Conservation (phyloP, 1,284 basidiomycete genomes). For the Coniferiporia sulphurascens region DNA sequence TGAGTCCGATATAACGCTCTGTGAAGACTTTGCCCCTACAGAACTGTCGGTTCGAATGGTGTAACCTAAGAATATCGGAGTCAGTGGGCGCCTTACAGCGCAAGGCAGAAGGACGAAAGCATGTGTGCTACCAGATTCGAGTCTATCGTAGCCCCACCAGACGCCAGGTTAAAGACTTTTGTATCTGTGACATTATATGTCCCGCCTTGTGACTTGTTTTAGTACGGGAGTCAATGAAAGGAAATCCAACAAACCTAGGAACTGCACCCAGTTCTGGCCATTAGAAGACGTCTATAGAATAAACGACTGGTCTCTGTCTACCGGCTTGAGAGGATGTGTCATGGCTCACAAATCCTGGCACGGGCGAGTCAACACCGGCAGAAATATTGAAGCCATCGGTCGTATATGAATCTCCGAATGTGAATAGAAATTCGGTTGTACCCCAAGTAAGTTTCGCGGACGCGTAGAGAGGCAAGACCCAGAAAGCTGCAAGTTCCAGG, state of each 20-base stretch:
- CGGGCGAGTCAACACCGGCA: conserved; percentile 48
- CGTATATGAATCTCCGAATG: conserved; percentile 55
- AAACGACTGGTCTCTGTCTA: conserved; percentile 9
- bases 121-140: conserved; percentile 35
- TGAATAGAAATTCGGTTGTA: conserved; percentile 40
- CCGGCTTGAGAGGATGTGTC: not conserved
- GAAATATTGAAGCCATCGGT: conserved; percentile 54
- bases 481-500: not conserved
- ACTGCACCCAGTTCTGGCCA: conserved; percentile 60
- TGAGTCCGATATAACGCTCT: not conserved
- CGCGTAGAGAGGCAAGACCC: conserved; percentile 11
- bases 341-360: conserved; percentile 45
- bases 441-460: conserved; percentile 36
- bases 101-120: not conserved
- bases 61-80: conserved; percentile 27
- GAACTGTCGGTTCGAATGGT: conserved; percentile 49
- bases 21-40: conserved; percentile 32
- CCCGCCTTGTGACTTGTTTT: conserved; percentile 22
- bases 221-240: conserved; percentile 9
- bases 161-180: conserved; percentile 55
- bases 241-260: conserved; percentile 36
- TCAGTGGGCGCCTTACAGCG: not conserved
- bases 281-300: conserved; percentile 48
- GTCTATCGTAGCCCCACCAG: conserved; percentile 59
- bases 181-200: conserved; percentile 55